Percentiles rank a stretch among this genome's conserved stretches.
phyloP scores from a whole-genome alignment of 345 rosid genomes.

The Rhodamnia rubescens region DNA sequence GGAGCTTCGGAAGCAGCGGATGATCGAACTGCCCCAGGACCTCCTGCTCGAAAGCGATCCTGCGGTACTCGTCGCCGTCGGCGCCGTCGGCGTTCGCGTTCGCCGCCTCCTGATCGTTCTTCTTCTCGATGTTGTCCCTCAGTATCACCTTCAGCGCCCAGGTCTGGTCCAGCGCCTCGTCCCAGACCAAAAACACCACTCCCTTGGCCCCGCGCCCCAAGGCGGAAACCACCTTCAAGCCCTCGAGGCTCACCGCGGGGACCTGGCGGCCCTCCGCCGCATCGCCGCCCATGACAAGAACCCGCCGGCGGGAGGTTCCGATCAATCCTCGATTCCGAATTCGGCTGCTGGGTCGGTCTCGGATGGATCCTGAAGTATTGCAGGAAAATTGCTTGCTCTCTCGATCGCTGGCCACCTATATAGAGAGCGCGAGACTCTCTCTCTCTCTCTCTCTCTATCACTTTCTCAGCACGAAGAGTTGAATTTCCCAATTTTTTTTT shows the following conservation, averaged over 20 bases:
- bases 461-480: not conserved
- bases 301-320: not conserved
- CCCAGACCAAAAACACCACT: conserved; percentile 58
- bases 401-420: not conserved
- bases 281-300: not conserved
- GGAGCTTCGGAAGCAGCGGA: conserved; percentile 68
- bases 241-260: conserved; percentile 25
- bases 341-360: not conserved
- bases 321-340: not conserved
- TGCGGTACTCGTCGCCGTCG: conserved; percentile 34
- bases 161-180: conserved; percentile 12
- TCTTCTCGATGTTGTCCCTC: conserved; percentile 57
- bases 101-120: conserved; percentile 5
- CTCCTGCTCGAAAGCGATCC: conserved; percentile 58
- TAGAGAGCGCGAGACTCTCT: not conserved
- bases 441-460: too few species aligned
- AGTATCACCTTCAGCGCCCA: conserved; percentile 71
- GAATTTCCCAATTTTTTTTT: not conserved
- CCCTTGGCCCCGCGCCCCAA: conserved; percentile 92
- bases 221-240: conserved; percentile 38
- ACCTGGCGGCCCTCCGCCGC: not conserved
- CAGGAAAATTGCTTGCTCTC: not conserved
- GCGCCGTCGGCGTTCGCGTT: not conserved
- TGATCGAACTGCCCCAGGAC: conserved; percentile 50
- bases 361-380: not conserved